These are phyloP conservation scores for Akanthomyces lecanii DNA, from an alignment of 2,329 filamentous ascomycete species.

Conservation along the genomic window DNA sequence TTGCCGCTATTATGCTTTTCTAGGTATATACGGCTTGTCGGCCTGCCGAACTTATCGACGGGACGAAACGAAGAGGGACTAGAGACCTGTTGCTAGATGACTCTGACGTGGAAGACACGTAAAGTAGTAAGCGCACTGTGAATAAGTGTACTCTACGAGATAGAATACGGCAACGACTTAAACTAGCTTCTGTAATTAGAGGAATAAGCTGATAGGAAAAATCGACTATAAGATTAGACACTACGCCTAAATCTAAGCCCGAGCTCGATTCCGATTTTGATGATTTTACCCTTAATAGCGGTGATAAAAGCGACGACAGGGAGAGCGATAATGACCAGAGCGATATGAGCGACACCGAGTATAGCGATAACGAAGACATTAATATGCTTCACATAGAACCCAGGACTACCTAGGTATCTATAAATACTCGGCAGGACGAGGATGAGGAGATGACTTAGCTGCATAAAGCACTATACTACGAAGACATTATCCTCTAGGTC, in stretches of 20 bases:
- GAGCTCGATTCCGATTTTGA: neutral
- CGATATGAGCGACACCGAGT: conserved; percentile 10
- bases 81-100: conserved; percentile 22
- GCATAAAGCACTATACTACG: conserved; percentile 16
- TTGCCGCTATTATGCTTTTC: conserved; percentile 23
- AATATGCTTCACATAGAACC: neutral
- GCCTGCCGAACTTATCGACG: conserved; percentile 25
- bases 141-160: neutral
- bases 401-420: neutral
- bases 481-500: conserved; percentile 17
- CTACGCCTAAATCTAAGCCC: neutral
- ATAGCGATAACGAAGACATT: conserved; percentile 9
- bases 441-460: neutral
- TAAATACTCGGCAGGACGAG: neutral
- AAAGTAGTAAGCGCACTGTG: neutral
- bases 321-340: neutral
- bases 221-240: neutral
- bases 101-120: conserved; percentile 1
- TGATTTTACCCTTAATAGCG: neutral
- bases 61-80: conserved; percentile 23
- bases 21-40: conserved; percentile 23
- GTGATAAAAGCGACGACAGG: neutral
- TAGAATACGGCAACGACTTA: neutral
- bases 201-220: neutral
- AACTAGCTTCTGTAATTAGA: neutral